A percentile compares a stretch with the other conserved stretches of the same genome.
Evolutionary conservation across 2,329 filamentous ascomycete species (phyloP).

Genomic region (Triangularia verruculosa): DNA sequence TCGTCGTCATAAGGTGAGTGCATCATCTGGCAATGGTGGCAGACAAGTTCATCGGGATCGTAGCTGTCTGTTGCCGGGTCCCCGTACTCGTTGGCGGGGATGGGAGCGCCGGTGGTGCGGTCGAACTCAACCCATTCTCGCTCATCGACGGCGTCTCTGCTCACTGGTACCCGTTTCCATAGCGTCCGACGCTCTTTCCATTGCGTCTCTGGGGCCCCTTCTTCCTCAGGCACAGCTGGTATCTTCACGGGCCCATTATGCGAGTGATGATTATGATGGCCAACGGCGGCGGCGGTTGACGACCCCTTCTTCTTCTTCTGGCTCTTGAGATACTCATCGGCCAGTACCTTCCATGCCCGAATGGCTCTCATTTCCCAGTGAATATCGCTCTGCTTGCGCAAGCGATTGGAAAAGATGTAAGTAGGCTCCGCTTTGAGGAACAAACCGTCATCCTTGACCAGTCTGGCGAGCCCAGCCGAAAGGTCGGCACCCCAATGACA

Average conservation of each 20-base stretch:
- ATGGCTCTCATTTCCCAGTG: conserved; percentile 42
- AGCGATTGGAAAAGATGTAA: conserved; percentile 40
- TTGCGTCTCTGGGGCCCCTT: conserved; percentile 41
- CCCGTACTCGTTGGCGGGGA: conserved; percentile 10
- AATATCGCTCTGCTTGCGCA: conserved; percentile 36
- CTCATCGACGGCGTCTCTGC: conserved; percentile 36
- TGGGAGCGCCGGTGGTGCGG: conserved; percentile 14
- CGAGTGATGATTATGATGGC: neutral
- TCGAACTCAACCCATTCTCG: conserved; percentile 51
- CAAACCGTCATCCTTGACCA: conserved; percentile 53
- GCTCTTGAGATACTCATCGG: conserved; percentile 19
- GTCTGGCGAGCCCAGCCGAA: conserved; percentile 47
- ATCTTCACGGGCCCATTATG: conserved; percentile 22
- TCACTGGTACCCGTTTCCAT: conserved; percentile 49
- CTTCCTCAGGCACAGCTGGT: conserved; percentile 41
- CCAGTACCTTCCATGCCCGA: conserved; percentile 40
- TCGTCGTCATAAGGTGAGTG: conserved; percentile 18
- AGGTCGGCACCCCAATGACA: conserved; percentile 49
- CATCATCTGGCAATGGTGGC: conserved; percentile 22
- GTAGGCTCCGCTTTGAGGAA: conserved; percentile 45
- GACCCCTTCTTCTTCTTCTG: conserved; percentile 23
- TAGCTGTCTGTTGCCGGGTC: conserved; percentile 14
- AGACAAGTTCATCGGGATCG: conserved; percentile 18
- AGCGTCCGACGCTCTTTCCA: conserved; percentile 41
- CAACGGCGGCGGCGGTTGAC: conserved; percentile 26